Base-by-base conservation (phyloP, 2,329 filamentous ascomycete species). In the Cadophora malorum region DNA sequence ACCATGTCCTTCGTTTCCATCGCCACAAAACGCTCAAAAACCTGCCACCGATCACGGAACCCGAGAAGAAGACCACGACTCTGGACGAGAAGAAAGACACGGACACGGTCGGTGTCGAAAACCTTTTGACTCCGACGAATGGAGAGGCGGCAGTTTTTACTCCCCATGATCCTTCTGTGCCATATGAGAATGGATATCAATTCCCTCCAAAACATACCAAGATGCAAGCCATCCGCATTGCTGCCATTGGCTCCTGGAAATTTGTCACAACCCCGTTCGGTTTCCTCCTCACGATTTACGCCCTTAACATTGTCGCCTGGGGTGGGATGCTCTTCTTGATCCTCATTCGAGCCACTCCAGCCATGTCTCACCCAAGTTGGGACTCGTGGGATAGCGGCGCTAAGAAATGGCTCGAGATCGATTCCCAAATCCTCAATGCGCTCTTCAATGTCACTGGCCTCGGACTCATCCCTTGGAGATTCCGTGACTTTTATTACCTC, bases 241-340 rank as follows among this genome's bases (percentile, higher is more conserved):
- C 84, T 0, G 75, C 88, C 10, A 79, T 83, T 28, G 84, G 86
- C 0, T 91, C 91, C 75, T 89, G 87, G 86, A 85, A 86, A 64
- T 96, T 92, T 81, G 85, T 91, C 73, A 81, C 85, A 41, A 96
- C 92, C 0, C 90, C 90, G 0, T 80, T 91, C 62, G 92, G 93
- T 1, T 93, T 94, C 77, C 81, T 91, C 66, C 86, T 94, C 60
- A 92, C 90, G 1, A 77, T 96, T 10, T 96, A 96, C 79, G 88
- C 89, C 12, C 84, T 95, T 65, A 94, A 94, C 71, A 86, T 96
- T 19, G 87, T 96, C 6, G 93, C 91, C 0, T 96, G 93, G 93
- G 93, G 93, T 55, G 92, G 91, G 66, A 96, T 96, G 93, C 84
- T 96, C 35, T 96, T 96, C 80, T 82, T 96, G 19, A 83, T 97